Base-by-base conservation (phyloP, 2,329 filamentous ascomycete genomes). In the Sclerotinia trifoliorum region DNA sequence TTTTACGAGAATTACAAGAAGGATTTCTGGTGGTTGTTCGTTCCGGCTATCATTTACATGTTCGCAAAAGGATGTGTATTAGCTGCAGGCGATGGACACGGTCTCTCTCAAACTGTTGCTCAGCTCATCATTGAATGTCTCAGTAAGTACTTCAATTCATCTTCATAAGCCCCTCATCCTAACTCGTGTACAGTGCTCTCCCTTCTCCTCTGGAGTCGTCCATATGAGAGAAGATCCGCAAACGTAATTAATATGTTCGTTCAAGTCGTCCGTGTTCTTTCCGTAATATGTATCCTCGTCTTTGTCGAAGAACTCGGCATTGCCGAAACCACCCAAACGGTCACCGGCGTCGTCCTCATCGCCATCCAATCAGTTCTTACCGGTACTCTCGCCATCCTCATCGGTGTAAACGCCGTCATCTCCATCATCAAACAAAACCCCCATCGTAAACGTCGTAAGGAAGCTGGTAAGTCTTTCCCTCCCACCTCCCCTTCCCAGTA, bases 1-100 rank as follows among this genome's bases (percentile, higher is more conserved):
- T 98, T 99, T 81, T 99, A 99, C 82, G 95, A 98, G 76, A 90
- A 90, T 74, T 98, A 97, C 84, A 93, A 93, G 82, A 93, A 91
- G 80, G 88, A 89, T 74, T 97, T 94, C 82, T 99, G 95, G 95
- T 98, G 94, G 94, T 81, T 97, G 32, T 98, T 99, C 77, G 85
- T 98, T 19, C 95, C 95, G 0, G 83, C 86, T 70, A 97, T 98
- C 76, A 70, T 93, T 71, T 98, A 98, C 83, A 91, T 94, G 83
- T 93, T 97, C 77, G 89, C 88, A 77, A 95, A 95, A 81, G 94
- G 94, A 66, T 90, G 88, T 70, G 88, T 94, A 68, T 89, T 98
- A 72, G 94, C 94, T 19, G 91, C 88, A 42, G 92, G 87, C 55
- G 90, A 97, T 76, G 93, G 93, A 17, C 88, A 96, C 77, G 95